phyloP scores from a whole-genome alignment of 805 yeast species.

The Pichia sporocuriosa region DNA sequence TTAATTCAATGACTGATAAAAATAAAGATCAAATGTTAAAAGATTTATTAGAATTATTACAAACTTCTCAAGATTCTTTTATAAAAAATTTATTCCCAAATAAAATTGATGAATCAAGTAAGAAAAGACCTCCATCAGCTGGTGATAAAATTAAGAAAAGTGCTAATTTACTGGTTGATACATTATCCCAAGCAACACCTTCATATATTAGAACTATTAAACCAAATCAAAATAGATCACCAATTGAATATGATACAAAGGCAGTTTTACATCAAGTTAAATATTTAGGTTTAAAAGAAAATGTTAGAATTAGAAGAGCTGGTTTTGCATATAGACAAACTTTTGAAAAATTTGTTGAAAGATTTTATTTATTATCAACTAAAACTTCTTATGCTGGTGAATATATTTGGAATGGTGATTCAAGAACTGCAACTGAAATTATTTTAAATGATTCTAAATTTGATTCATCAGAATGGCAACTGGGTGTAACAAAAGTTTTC shows the following conservation, averaged over 20 bases:
- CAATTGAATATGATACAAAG: conserved; percentile 78
- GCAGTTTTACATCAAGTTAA: conserved; percentile 95
- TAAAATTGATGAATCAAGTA: conserved; percentile 55
- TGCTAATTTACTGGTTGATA: conserved; percentile 85
- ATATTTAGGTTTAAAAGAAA: conserved; percentile 92
- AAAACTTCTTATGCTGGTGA: conserved; percentile 89
- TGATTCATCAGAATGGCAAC: conserved; percentile 75
- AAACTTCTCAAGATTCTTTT: conserved; percentile 64
- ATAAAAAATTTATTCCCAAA: conserved; percentile 55
- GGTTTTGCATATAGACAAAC: conserved; percentile 98
- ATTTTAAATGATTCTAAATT: conserved; percentile 53
- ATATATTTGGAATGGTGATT: conserved; percentile 53
- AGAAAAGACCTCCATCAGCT: conserved; percentile 88
- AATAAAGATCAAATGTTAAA: conserved; percentile 91
- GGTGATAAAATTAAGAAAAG: conserved; percentile 88
- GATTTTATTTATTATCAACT: conserved; percentile 82
- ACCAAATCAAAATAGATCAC: conserved; percentile 90
- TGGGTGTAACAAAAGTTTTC: conserved; percentile 88
- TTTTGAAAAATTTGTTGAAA: conserved; percentile 90
- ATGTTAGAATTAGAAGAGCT: conserved; percentile 95
- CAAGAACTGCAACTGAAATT: conserved; percentile 43
- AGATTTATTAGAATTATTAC: conserved; percentile 74
- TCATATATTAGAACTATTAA: conserved; percentile 96
- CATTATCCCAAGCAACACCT: conserved; percentile 85
- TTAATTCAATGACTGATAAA: conserved; percentile 87